Percentiles rank a stretch among this genome's conserved stretches.
phyloP scores from a whole-genome alignment of 345 rosid species.

The Fremontodendron californicum region DNA sequence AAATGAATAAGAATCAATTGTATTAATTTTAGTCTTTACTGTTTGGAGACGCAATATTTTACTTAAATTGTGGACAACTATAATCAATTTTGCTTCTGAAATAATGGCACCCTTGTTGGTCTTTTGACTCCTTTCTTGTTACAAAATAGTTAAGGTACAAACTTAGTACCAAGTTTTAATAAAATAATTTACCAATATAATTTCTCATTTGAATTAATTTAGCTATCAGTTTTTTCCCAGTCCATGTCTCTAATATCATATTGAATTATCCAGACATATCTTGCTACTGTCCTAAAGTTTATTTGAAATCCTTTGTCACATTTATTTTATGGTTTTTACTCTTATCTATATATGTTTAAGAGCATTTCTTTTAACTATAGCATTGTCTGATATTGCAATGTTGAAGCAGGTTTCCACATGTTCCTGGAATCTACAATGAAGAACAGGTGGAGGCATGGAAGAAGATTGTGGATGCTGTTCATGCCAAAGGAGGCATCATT shows the following conservation, averaged over 20 bases:
- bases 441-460: constrained; percentile 91
- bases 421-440: constrained; percentile 79
- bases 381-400: constrained; percentile 7
- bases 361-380: not conserved
- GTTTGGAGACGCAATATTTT: not conserved
- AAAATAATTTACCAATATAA: not conserved
- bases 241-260: not conserved
- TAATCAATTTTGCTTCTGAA: not conserved
- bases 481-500: constrained; percentile 66
- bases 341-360: not conserved
- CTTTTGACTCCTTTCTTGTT: not conserved
- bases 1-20: not conserved
- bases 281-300: not conserved
- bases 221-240: not conserved
- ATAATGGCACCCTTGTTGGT: not conserved
- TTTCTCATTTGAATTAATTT: not conserved
- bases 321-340: not conserved
- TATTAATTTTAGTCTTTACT: no score
- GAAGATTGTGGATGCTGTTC: constrained; percentile 69
- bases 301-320: not conserved
- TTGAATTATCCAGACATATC: not conserved
- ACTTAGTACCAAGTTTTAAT: not conserved
- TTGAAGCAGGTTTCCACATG: constrained; percentile 64
- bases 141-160: not conserved
- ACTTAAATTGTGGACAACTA: not conserved